Conservation (phyloP, 2,329 filamentous ascomycete species). For the Aspergillus ochraceoroseus region DNA sequence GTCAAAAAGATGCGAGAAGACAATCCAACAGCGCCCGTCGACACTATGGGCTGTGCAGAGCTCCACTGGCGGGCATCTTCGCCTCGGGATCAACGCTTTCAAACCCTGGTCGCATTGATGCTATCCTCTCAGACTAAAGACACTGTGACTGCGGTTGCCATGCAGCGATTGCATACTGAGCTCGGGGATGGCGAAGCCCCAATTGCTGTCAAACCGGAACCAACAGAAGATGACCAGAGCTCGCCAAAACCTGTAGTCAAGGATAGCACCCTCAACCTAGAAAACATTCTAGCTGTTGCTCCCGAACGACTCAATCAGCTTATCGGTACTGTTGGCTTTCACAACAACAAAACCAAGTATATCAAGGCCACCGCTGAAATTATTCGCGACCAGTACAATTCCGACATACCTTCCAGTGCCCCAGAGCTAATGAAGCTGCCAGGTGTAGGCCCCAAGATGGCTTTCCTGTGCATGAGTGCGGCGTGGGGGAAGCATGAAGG, state of each 20-base stretch:
- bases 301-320: constrained; percentile 64
- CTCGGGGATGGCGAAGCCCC: constrained; percentile 46
- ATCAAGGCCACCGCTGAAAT: constrained; percentile 72
- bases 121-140: constrained; percentile 90
- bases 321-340: constrained; percentile 82
- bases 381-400: constrained; percentile 62
- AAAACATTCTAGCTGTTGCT: constrained; percentile 69
- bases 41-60: constrained; percentile 87
- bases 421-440: constrained; percentile 71
- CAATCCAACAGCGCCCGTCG: constrained; percentile 70
- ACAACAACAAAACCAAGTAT: constrained; percentile 87
- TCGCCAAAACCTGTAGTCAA: constrained; percentile 24
- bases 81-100: constrained; percentile 64
- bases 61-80: constrained; percentile 42
- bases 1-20: constrained; percentile 73
- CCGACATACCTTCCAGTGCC: constrained; percentile 76
- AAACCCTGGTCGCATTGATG: constrained; percentile 85
- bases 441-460: constrained; percentile 93
- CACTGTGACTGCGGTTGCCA: constrained; percentile 78
- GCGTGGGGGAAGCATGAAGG: constrained; percentile 67
- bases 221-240: constrained; percentile 23
- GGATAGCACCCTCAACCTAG: constrained; percentile 60
- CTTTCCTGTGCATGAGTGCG: constrained; percentile 76
- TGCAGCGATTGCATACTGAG: constrained; percentile 70
- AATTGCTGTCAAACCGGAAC: constrained; percentile 23